Percentiles rank a stretch among this genome's conserved stretches.
Conservation (phyloP, 2,329 filamentous ascomycete genomes). For the Didymosphaeria variabile region DNA sequence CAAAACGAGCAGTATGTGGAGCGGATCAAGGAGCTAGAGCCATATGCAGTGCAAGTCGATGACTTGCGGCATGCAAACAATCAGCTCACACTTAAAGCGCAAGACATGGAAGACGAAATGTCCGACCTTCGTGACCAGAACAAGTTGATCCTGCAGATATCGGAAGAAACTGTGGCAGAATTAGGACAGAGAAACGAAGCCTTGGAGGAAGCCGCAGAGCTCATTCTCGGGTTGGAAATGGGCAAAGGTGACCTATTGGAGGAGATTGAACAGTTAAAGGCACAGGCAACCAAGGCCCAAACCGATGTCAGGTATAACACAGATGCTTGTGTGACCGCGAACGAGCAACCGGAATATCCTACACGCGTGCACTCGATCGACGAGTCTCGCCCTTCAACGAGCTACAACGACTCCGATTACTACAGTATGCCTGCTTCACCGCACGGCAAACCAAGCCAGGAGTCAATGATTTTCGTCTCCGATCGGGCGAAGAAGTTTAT, state of each 20-base stretch:
- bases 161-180: constrained; percentile 36
- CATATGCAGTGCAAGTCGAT: constrained; percentile 34
- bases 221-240: constrained; percentile 40
- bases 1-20: constrained; percentile 34
- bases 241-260: constrained; percentile 35
- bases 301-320: constrained; percentile 16
- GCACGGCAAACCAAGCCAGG: constrained; percentile 30
- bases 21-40: constrained; percentile 38
- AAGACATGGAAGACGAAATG: constrained; percentile 30
- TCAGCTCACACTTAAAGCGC: constrained; percentile 29
- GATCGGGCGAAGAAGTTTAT: constrained; percentile 44
- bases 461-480: constrained; percentile 31
- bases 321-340: constrained; percentile 26
- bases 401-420: constrained; percentile 49
- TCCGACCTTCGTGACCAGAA: constrained; percentile 29
- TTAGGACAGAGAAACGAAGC: constrained; percentile 38
- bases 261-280: constrained; percentile 36
- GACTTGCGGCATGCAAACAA: constrained; percentile 40
- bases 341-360: constrained; percentile 22
- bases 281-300: constrained; percentile 28
- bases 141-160: constrained; percentile 36
- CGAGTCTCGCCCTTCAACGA: constrained; percentile 47
- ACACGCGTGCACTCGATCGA: constrained; percentile 44
- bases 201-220: constrained; percentile 45
- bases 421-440: constrained; percentile 48